These are phyloP conservation scores for Bjerkandera adusta DNA, from an alignment of 1,284 basidiomycete genomes.

Conservation along the genomic window DNA sequence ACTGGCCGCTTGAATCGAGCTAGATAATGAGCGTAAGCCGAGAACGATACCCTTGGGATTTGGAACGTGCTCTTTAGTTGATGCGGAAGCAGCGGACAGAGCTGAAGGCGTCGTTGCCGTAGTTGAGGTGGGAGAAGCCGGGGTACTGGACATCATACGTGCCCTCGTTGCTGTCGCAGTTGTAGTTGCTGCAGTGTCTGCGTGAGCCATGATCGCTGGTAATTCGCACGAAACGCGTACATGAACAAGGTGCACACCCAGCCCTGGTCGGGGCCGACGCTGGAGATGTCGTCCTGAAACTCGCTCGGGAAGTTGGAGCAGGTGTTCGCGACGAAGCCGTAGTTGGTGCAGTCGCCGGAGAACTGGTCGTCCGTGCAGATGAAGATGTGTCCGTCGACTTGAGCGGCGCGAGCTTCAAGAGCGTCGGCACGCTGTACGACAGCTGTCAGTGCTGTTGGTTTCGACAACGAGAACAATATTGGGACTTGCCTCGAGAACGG, in stretches of 20 bases:
- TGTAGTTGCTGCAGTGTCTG: not conserved
- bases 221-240: not conserved
- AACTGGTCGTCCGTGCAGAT: conserved; percentile 1
- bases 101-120: conserved; percentile 1
- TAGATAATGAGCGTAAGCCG: no score
- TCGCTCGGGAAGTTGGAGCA: conserved; percentile 1
- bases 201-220: not conserved
- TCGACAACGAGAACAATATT: no score
- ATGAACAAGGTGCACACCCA: conserved; percentile 1
- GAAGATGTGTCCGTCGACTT: conserved; percentile 3
- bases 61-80: no score
- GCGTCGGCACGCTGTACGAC: no score
- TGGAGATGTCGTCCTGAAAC: conserved; percentile 5
- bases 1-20: no score
- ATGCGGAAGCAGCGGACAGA: conserved; percentile 1
- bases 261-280: conserved; percentile 1
- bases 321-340: not conserved
- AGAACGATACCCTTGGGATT: no score
- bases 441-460: no score
- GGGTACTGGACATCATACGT: not conserved
- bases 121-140: conserved; percentile 1
- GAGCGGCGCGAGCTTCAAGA: no score
- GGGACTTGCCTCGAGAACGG: no score
- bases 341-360: not conserved
- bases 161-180: conserved; percentile 4